These are phyloP conservation scores for Nothophoma quercina DNA, from an alignment of 2,329 filamentous ascomycete species.

Conservation along the genomic window DNA sequence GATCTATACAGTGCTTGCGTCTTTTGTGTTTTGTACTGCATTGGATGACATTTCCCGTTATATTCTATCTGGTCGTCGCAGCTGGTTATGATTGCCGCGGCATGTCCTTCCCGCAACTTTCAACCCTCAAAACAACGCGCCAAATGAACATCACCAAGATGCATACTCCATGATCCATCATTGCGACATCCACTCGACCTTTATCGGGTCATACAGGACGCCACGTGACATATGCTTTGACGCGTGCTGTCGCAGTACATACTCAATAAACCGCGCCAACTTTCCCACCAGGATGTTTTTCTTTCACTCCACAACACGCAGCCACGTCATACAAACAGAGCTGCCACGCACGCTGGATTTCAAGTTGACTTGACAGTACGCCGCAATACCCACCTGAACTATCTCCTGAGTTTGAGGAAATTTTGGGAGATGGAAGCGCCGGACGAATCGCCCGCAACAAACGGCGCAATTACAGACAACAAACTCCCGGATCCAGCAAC, in stretches of 20 bases:
- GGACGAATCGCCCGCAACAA: background rate
- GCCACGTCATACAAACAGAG: background rate
- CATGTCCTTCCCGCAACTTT: background rate
- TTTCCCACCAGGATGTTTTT: constrained; percentile 4
- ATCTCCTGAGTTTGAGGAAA: too few species aligned
- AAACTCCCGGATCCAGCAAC: background rate
- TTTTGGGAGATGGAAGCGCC: background rate
- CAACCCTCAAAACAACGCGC: constrained; percentile 3
- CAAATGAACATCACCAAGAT: background rate
- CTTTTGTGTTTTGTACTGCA: too few species aligned
- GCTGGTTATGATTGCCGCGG: constrained; percentile 1
- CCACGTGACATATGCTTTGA: background rate
- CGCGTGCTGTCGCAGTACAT: background rate
- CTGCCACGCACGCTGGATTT: background rate
- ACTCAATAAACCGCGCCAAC: background rate
- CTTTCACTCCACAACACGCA: constrained; percentile 6
- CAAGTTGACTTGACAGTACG: background rate
- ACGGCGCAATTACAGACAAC: background rate
- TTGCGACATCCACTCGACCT: background rate
- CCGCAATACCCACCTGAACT: too few species aligned
- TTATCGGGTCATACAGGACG: background rate
- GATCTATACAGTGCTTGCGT: background rate
- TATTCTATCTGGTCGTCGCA: too few species aligned
- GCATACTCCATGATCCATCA: background rate
- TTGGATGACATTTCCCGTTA: too few species aligned